Base-by-base conservation (phyloP, 352 stramenopile genomes). In the Phytophthora chlamydospora region DNA sequence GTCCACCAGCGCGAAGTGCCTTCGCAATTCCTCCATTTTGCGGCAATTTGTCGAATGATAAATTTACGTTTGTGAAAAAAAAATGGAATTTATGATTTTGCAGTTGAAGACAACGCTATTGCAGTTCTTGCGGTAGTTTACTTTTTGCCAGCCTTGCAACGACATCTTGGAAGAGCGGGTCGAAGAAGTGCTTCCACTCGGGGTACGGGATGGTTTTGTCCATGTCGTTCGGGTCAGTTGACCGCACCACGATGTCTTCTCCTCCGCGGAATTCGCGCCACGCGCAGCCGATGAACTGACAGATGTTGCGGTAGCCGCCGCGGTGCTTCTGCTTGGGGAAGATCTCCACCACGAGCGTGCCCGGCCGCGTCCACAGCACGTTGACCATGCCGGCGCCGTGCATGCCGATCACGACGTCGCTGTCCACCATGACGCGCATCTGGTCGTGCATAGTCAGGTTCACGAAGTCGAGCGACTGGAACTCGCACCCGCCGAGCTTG, bases 351-450 rank as follows among this genome's bases (percentile, higher is more conserved):
- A 90, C 69, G n/a, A 71, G 32, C 40, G 73, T 80, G 31, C 51
- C 33, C 0, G 75, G 75, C 0, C 62, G 59, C n/a, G 78, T 68
- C 75, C 78, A 90, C 2, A 83, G 27, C 2, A 86, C 65, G 47
- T 88, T 88, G n/a, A 86, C 71, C 68, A 90, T 77, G 17, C 76
- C 78, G 4, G 76, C 80, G 45, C 80, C 78, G 52, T 90, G 78
- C 80, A 90, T 88, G 0, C 78, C 73, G 35, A 88, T 85, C 2
- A 90, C 75, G 4, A 88, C 58, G 55, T 88, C 78, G 45, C 78
- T 88, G 6, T 76, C 55, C 10, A 78, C 36, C 47, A 85, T 73
- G 32, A 76, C 44, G 11, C 55, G 40, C 67, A 90, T 90, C 52
- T 90, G 78, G 42, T 83, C 61, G 10, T 42, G n/a, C 2, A 86